phyloP scores from a whole-genome alignment of 108 stramenopile genomes.

The Mediolabrus comicus region DNA sequence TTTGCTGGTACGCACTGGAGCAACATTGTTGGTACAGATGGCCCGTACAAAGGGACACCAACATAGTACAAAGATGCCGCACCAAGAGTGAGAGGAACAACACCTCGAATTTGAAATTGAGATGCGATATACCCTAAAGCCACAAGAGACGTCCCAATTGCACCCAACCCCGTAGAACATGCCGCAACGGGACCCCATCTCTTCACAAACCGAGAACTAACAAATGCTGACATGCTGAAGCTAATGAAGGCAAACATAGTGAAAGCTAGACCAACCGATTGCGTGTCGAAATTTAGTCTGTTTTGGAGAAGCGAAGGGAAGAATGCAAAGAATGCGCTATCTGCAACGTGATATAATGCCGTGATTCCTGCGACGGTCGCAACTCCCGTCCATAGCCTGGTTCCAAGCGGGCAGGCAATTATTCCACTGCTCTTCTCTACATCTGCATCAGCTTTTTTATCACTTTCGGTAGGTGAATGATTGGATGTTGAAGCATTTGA shows the following conservation, averaged over 20 bases:
- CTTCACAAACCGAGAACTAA: conserved; percentile 49
- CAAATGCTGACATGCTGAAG: conserved; percentile 57
- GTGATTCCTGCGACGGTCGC: conserved; percentile 71
- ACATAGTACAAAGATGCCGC: conserved; percentile 68
- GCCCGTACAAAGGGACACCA: conserved; percentile 78
- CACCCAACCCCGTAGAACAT: conserved; percentile 60
- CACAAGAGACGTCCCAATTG: conserved; percentile 56
- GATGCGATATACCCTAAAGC: conserved; percentile 53
- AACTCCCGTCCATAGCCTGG: conserved; percentile 65
- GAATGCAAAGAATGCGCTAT: conserved; percentile 79
- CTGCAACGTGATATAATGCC: conserved; percentile 70
- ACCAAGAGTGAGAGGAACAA: conserved; percentile 25
- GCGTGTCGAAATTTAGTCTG: conserved; percentile 43
- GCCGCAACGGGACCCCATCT: conserved; percentile 61
- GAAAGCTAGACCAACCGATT: conserved; percentile 61
- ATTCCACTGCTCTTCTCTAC: conserved; percentile 24
- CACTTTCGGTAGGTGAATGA: background rate
- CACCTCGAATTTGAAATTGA: background rate
- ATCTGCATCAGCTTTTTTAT: background rate
- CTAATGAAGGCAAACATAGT: conserved; percentile 70
- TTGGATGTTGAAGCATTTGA: no score
- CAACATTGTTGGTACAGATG: conserved; percentile 80
- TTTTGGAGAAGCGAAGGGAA: conserved; percentile 66
- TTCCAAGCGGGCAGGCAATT: conserved; percentile 71
- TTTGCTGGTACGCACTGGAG: conserved; percentile 72